Percentiles rank a stretch among this genome's conserved stretches.
Evolutionary conservation across 768 basidiomycete species (phyloP).

Genomic region (Pluteus cervinus): DNA sequence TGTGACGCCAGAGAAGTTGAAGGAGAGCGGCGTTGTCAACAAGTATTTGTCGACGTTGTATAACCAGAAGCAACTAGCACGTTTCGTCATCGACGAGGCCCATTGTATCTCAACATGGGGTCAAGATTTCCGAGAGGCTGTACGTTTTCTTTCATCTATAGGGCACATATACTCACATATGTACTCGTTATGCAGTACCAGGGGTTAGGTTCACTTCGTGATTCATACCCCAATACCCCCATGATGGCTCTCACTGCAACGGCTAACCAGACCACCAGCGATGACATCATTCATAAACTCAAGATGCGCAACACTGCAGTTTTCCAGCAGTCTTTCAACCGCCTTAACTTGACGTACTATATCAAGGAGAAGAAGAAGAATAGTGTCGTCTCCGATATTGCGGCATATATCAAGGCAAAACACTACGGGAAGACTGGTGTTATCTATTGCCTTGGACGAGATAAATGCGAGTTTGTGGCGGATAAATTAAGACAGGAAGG

Average conservation of each 20-base stretch:
- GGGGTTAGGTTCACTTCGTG: conserved; percentile 59
- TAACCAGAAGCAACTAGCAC: conserved; percentile 51
- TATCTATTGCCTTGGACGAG: conserved; percentile 73
- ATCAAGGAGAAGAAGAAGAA: conserved; percentile 39
- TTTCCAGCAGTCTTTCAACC: conserved; percentile 85
- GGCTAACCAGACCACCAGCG: conserved; percentile 70
- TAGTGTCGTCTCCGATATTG: conserved; percentile 50
- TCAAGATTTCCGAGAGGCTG: conserved; percentile 83
- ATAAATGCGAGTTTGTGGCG: conserved; percentile 79
- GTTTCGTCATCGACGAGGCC: conserved; percentile 96
- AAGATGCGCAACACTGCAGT: conserved; percentile 50
- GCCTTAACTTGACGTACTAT: conserved; percentile 82
- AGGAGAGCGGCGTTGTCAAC: conserved; percentile 51
- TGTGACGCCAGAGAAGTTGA: conserved; percentile 87
- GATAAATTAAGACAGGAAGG: conserved; percentile 52
- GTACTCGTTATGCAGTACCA: conserved; percentile 49
- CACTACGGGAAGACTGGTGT: conserved; percentile 67
- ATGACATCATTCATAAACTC: conserved; percentile 74
- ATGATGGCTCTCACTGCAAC: conserved; percentile 98
- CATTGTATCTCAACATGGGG: conserved; percentile 96
- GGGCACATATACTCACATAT: not conserved
- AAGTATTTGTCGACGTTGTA: conserved; percentile 56
- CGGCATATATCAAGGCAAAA: conserved; percentile 54
- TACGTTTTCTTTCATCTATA: conserved; percentile 26
- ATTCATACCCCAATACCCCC: conserved; percentile 72